Evolutionary conservation across 306 rosid species (phyloP), one percentile per base, ranked within the genome.

Genomic region (Cyclanthera cordifolia): DNA sequence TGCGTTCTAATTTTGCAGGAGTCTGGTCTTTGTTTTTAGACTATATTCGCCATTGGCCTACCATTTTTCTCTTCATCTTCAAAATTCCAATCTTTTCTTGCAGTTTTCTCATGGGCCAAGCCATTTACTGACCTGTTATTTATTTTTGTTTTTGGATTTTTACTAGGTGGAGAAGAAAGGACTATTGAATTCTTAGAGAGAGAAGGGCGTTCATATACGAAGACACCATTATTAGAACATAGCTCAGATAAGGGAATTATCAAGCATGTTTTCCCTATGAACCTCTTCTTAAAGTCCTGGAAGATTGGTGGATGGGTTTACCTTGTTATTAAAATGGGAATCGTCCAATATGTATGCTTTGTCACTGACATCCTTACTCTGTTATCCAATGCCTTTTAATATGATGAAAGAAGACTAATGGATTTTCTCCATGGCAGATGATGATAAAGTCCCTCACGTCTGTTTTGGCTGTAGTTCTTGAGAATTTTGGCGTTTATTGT

Each of bases 311-410:
- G 53, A 56, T 73, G 87, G 81, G 90, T 94, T 75, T 94, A 90
- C 88, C 97, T 85, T 80, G 70, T 94, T 85, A 82, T 94, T 75
- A 90, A 94, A 85, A 76, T 88, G 50, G 99, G 99, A 78, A 94
- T 94, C 74, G 91, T 94, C 78, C 99, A 94, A 82, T 94, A 94
- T 94, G 99, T 93, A 93, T 78, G 93, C 73, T 79, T 79, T 83
- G 32, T 76, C 72, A 37, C 34, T 53, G 53, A 45, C 55, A 54
- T 23, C 47, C 19, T 28, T 59, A 20, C 20, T 70, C 30, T 69
- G 46, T 64, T 67, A 23, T 58, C 41, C 56, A 61, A 60, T 75
- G 72, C 25, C 49, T 73, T 71, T 53, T 3, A 75, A n/a, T 14
- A 23, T 73, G 70, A 72, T 16, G 4, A 9, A 71, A 47, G 59